Percentiles rank a stretch among this genome's conserved stretches.
phyloP scores from a whole-genome alignment of 2,329 filamentous ascomycete species.

The Fusarium luffae region DNA sequence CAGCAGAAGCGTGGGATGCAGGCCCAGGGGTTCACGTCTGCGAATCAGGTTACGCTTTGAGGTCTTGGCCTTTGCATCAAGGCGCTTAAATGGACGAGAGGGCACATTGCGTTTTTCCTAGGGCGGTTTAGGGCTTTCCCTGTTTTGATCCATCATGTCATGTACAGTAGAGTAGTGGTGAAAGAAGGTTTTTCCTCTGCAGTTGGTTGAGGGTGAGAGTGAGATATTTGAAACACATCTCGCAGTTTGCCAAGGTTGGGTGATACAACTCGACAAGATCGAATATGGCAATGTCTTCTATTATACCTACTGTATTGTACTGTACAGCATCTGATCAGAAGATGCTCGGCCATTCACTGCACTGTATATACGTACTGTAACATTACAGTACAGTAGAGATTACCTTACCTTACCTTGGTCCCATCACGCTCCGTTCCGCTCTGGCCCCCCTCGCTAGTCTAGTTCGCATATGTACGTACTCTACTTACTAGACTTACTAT shows the following conservation, averaged over 20 bases:
- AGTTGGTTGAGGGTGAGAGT: neutral
- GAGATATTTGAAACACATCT: conserved; percentile 3
- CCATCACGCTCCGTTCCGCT: conserved; percentile 30
- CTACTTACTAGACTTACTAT: neutral
- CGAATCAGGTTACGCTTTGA: conserved; percentile 40
- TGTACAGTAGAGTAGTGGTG: neutral
- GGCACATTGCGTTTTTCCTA: conserved; percentile 12
- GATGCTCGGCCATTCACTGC: neutral
- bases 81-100: conserved; percentile 45
- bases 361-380: neutral
- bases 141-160: conserved; percentile 14
- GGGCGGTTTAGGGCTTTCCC: conserved; percentile 27
- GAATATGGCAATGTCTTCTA: neutral
- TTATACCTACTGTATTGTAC: neutral
- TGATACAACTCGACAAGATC: neutral
- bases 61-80: conserved; percentile 43
- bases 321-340: neutral
- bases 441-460: conserved; percentile 33
- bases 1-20: conserved; percentile 50
- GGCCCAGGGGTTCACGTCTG: conserved; percentile 21
- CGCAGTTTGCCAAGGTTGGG: neutral
- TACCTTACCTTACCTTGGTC: neutral
- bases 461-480: neutral
- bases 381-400: neutral
- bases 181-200: neutral